Evolutionary conservation across 2,329 filamentous ascomycete genomes (phyloP).

Genomic region (Phialophora macrospora): DNA sequence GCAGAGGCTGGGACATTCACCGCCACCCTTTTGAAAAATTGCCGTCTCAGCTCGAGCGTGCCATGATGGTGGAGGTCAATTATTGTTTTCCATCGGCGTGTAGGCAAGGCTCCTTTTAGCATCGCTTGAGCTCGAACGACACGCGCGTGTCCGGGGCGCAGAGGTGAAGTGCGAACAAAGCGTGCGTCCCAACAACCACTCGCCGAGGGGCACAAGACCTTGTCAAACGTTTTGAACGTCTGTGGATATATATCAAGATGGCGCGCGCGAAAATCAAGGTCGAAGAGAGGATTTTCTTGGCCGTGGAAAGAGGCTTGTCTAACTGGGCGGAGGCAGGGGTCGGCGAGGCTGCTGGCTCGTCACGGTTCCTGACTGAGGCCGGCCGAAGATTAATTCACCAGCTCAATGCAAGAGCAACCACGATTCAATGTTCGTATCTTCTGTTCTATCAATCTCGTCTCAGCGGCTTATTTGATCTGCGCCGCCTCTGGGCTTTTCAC

Average conservation of each 20-base stretch:
- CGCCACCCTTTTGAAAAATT: neutral
- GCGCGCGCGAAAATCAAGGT: neutral
- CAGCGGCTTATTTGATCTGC: neutral
- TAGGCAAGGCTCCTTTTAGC: neutral
- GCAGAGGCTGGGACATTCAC: neutral
- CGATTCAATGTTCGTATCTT: constrained; percentile 7
- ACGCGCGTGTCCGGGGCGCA: neutral
- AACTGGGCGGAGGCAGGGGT: neutral
- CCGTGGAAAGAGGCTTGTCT: neutral
- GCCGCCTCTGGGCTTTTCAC: neutral
- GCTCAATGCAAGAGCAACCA: neutral
- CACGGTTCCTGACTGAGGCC: no score
- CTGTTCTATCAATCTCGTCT: constrained; percentile 10
- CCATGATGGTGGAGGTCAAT: neutral
- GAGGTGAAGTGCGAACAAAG: neutral
- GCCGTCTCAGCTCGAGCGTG: neutral
- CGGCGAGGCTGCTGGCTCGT: no score
- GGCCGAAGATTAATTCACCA: no score
- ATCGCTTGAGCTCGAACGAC: neutral
- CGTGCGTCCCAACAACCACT: neutral
- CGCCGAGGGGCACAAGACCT: neutral
- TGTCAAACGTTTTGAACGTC: neutral
- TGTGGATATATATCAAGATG: neutral
- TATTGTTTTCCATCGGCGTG: neutral
- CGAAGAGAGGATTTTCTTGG: neutral